A percentile compares a stretch with the other conserved stretches of the same genome.
Conservation (phyloP, 805 yeast genomes). For the Debaryomyces maramus region DNA sequence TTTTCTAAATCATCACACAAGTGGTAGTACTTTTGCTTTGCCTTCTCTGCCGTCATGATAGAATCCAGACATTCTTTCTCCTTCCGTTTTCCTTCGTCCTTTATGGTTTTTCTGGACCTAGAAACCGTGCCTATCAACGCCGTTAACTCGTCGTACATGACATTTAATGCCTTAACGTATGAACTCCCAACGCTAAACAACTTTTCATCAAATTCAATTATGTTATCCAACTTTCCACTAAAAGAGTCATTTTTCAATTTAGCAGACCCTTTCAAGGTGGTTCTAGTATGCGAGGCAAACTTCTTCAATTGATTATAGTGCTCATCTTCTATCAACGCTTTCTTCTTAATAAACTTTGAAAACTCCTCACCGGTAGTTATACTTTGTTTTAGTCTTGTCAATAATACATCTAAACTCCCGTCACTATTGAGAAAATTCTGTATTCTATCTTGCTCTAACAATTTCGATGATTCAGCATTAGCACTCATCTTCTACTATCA, state of each 20-base stretch:
- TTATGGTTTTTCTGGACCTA: slow-evolving; percentile 69
- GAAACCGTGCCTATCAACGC: slow-evolving; percentile 71
- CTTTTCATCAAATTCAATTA: slow-evolving; percentile 78
- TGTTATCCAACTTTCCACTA: slow-evolving; percentile 60
- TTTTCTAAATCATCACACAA: slow-evolving; percentile 86
- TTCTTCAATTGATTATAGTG: slow-evolving; percentile 74
- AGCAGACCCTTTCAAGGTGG: slow-evolving; percentile 43
- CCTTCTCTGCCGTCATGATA: slow-evolving; percentile 82
- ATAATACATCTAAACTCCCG: slow-evolving; percentile 69
- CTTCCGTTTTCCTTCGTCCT: slow-evolving; percentile 77
- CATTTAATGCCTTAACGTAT: slow-evolving; percentile 74
- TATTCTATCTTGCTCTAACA: slow-evolving; percentile 54
- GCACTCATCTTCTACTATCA: slow-evolving; percentile 5
- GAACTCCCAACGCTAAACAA: slow-evolving; percentile 66
- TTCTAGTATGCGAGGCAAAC: slow-evolving; percentile 57
- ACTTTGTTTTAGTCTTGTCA: slow-evolving; percentile 75
- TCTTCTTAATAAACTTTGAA: slow-evolving; percentile 72
- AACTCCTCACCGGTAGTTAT: slow-evolving; percentile 84
- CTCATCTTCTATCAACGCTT: slow-evolving; percentile 76
- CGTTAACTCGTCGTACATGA: slow-evolving; percentile 81
- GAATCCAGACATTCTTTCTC: slow-evolving; percentile 87
- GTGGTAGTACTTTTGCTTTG: slow-evolving; percentile 69
- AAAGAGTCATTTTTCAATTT: slow-evolving; percentile 65
- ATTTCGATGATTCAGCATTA: slow-evolving; percentile 11
- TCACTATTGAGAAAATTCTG: slow-evolving; percentile 61